A percentile compares a stretch with the other conserved stretches of the same genome.
These are phyloP conservation scores for Fusarium oxysporum DNA, from an alignment of 2,329 filamentous ascomycete species.

Conservation along the genomic window DNA sequence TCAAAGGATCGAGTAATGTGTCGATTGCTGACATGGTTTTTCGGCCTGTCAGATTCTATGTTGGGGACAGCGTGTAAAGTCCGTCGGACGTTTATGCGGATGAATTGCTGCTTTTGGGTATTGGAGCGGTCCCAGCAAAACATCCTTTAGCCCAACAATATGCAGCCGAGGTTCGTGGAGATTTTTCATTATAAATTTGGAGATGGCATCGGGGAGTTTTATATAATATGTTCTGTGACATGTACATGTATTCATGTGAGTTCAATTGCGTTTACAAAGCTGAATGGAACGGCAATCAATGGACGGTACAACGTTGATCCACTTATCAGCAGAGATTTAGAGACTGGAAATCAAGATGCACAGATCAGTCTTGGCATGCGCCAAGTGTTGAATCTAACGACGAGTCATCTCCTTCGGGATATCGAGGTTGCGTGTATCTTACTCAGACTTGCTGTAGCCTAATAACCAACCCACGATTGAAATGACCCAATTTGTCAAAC, in stretches of 20 bases:
- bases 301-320: neutral
- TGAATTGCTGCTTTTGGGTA: constrained; percentile 19
- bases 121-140: constrained; percentile 15
- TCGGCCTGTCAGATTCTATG: constrained; percentile 4
- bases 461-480: neutral
- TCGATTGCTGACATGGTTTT: constrained; percentile 5
- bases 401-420: neutral
- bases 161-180: neutral
- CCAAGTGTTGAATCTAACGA: neutral
- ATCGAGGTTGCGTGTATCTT: neutral
- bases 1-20: constrained; percentile 1
- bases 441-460: neutral
- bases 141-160: constrained; percentile 14
- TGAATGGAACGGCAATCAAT: neutral
- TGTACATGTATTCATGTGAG: neutral
- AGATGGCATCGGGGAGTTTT: neutral
- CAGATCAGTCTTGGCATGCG: neutral
- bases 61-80: constrained; percentile 16
- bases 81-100: constrained; percentile 17
- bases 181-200: neutral
- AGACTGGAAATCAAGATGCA: neutral
- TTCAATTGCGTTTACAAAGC: neutral
- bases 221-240: neutral
- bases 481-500: neutral
- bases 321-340: neutral